Base-by-base conservation (phyloP, 441 rosid genomes). In the Aquilaria agallochum region DNA sequence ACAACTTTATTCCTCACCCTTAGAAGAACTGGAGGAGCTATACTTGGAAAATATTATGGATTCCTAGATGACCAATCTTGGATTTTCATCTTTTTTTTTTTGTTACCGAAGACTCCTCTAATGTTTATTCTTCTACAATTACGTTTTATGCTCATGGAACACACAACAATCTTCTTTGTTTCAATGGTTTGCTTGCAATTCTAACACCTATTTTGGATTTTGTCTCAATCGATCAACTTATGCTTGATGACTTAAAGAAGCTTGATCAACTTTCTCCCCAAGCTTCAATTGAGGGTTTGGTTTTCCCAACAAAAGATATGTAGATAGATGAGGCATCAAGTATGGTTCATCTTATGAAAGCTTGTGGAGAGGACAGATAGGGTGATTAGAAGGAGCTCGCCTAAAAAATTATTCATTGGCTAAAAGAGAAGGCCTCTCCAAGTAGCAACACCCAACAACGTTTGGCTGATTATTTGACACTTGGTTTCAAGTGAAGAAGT, bases 311-410 rank as follows among this genome's bases (percentile, higher is more conserved):
- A 11, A 68, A 32, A 34, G 66, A 58, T 20, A 71, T 56, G 73
- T 82, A 70, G 58, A 9, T 72, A 2, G 79, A 78, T 64, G 51
- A 44, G 32, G 55, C 68, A 9, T 34, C 70, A 54, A 56, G 60
- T 66, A 67, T 75, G 31, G 47, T 51, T 9, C 78, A 71, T 68
- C 71, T 77, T 51, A 56, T 77, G 46, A 60, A 68, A 60, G 84
- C 87, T 32, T 79, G 48, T 61, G 74, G 80, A 57, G 87, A 75
- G 49, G 82, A 79, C 51, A 58, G 27, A 31, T 76, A 68, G 62
- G 62, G 12, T 11, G 63, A 64, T n/a, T 69, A 56, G 55, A 66
- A 54, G 36, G 82, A 67, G 59, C 67, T 82, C 3, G 64, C 67
- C 14, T 74, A 58, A 46, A 71, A 63, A 60, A 68, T 73, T 56